Base-by-base conservation (phyloP, 768 basidiomycete genomes). In the Lactifluus volemus region DNA sequence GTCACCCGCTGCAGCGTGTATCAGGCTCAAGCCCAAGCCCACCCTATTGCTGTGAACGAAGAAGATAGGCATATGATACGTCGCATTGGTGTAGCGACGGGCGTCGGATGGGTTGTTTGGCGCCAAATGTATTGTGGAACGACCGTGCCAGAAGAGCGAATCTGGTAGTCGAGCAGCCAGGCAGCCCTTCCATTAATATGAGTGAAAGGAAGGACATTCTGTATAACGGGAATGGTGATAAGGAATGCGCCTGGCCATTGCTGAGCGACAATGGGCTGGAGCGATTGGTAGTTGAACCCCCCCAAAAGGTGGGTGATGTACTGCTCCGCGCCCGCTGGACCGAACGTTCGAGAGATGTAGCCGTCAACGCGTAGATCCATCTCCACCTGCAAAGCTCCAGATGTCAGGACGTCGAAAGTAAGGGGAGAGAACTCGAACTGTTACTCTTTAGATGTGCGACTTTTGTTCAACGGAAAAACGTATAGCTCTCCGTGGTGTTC, bases 11-110 rank as follows among this genome's bases (percentile, higher is more conserved):
- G 30, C 41, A 45, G 57, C 55, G 2, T 29, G 25, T 2, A 34
- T 32, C 11, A 65, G 5, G 1, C 5, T 45, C 10, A 64, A 19
- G 2, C 64, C 64, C 19, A 63, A 14, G 4, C 15, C 29, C 9
- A 15, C 36, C 25, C 48, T 29, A 19, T 54, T 48, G 34, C 39
- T 42, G 12, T 53, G 44, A 6, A 63, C 34, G 36, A 65, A 65
- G n/a, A 65, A 65, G n/a, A 65, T 58, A 0, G 64, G 64, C 48
- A 63, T 14, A 1, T 65, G 36, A 8, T 52, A 30, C 11, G 39
- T 1, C 12, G 48, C 56, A 1, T 44, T 38, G 19, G 30, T 17
- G 39, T 62, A 55, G 17, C 61, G 61, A 19, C 44, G 61, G 30
- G 55, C 51, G 10, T 63, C 61, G 4, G 44, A 21, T 8, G 50